A percentile compares a stretch with the other conserved stretches of the same genome.
These are phyloP conservation scores for Ceratocystis harringtonii DNA, from an alignment of 2,329 filamentous ascomycete species.

Conservation along the genomic window DNA sequence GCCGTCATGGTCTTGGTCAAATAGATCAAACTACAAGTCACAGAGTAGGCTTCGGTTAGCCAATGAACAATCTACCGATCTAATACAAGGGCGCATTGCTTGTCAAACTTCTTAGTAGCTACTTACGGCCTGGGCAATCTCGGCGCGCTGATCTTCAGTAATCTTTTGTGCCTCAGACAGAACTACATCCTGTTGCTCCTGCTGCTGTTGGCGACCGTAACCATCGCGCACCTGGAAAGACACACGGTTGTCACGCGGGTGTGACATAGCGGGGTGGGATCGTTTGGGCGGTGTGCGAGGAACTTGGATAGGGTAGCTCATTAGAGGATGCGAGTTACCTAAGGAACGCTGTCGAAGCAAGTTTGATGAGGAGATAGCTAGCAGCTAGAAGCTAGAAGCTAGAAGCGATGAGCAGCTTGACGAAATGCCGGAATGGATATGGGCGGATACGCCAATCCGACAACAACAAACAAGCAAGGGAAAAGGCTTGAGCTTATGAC, in stretches of 20 bases:
- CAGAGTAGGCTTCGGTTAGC: too few species aligned
- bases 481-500: too few species aligned
- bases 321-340: not conserved
- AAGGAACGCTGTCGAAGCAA: not conserved
- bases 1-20: slow-evolving; percentile 33
- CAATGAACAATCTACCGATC: too few species aligned
- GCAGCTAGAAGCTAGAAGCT: not conserved
- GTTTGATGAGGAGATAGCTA: not conserved
- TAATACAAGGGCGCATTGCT: not conserved
- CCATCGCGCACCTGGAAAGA: slow-evolving; percentile 17
- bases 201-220: slow-evolving; percentile 16
- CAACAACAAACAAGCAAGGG: too few species aligned
- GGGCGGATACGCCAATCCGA: too few species aligned
- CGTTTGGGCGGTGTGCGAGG: slow-evolving; percentile 16
- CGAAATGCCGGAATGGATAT: not conserved
- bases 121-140: slow-evolving; percentile 19
- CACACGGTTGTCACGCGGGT: slow-evolving; percentile 16
- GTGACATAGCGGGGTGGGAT: slow-evolving; percentile 13
- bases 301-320: slow-evolving; percentile 16
- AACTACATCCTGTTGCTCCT: slow-evolving; percentile 11
- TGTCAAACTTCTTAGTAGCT: not conserved
- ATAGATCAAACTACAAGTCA: slow-evolving; percentile 17
- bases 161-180: slow-evolving; percentile 17
- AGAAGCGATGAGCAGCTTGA: not conserved
- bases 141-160: slow-evolving; percentile 18